Conservation (phyloP, 345 rosid species). For the Cardamine resedifolia region DNA sequence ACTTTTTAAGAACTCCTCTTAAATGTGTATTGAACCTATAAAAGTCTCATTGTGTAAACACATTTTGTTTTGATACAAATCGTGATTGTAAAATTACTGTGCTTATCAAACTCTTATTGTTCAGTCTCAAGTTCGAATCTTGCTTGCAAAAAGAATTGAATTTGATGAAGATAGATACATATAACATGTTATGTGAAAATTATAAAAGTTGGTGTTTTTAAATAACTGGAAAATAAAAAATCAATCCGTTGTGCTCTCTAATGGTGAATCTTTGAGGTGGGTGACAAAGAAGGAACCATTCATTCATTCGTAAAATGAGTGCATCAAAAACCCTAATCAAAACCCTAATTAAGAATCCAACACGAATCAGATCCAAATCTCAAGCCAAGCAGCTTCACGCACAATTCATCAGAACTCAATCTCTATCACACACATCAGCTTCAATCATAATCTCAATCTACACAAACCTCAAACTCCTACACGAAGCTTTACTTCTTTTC, state of each 20-base stretch:
- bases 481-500: slow-evolving; percentile 52
- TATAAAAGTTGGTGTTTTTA: background rate
- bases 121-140: background rate
- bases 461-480: slow-evolving; percentile 56
- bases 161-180: background rate
- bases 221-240: background rate
- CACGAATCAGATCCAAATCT: slow-evolving; percentile 38
- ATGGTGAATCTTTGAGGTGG: background rate
- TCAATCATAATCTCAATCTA: slow-evolving; percentile 61
- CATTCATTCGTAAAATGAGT: slow-evolving; percentile 33
- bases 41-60: slow-evolving; percentile 4
- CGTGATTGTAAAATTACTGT: background rate
- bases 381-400: slow-evolving; percentile 77
- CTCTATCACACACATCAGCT: slow-evolving; percentile 39
- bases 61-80: background rate
- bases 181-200: background rate
- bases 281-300: background rate
- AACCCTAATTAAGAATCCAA: slow-evolving; percentile 43
- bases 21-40: background rate
- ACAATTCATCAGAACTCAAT: slow-evolving; percentile 53
- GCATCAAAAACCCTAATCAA: slow-evolving; percentile 41
- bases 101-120: background rate
- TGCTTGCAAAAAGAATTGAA: background rate
- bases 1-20: background rate
- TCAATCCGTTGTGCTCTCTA: background rate